Evolutionary conservation across 768 basidiomycete species (phyloP).

Genomic region (Podaxis sp.): DNA sequence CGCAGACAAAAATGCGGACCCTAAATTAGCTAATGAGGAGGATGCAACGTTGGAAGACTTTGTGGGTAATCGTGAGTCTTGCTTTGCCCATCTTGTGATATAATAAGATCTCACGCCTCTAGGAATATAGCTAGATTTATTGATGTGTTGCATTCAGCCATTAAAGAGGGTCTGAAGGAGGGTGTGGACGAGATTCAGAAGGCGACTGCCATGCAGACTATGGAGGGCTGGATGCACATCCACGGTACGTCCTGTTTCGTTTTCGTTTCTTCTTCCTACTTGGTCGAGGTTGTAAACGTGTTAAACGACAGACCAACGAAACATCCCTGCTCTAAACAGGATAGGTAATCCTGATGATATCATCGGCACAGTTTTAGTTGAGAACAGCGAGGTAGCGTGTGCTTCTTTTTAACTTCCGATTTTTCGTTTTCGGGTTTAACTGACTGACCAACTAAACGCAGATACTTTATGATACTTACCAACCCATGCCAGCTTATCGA

Average conservation of each 20-base stretch:
- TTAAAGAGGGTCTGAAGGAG: constrained; percentile 50
- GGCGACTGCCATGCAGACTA: constrained; percentile 60
- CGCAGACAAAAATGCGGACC: background rate
- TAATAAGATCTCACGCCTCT: background rate
- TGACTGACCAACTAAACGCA: constrained; percentile 18
- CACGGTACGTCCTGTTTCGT: constrained; percentile 36
- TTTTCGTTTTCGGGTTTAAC: background rate
- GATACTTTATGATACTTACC: constrained; percentile 71
- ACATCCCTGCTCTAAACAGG: constrained; percentile 67
- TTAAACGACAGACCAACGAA: constrained; percentile 55
- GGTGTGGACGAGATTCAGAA: constrained; percentile 62
- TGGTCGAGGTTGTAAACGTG: background rate
- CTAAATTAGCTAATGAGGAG: constrained; percentile 23
- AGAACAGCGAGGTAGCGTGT: constrained; percentile 54
- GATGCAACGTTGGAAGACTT: constrained; percentile 68
- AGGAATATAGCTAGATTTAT: constrained; percentile 49
- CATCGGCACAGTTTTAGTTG: constrained; percentile 68
- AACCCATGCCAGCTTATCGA: constrained; percentile 82
- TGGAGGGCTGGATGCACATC: constrained; percentile 86
- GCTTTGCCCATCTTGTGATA: background rate
- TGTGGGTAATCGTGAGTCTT: constrained; percentile 57
- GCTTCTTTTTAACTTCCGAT: too few species aligned
- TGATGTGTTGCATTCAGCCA: constrained; percentile 52
- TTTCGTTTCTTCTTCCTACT: background rate
- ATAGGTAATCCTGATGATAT: constrained; percentile 86